Evolutionary conservation across 1,284 basidiomycete genomes (phyloP), one percentile per base, ranked within the genome.

Genomic region (Sporisorium iseilematis-ciliati): DNA sequence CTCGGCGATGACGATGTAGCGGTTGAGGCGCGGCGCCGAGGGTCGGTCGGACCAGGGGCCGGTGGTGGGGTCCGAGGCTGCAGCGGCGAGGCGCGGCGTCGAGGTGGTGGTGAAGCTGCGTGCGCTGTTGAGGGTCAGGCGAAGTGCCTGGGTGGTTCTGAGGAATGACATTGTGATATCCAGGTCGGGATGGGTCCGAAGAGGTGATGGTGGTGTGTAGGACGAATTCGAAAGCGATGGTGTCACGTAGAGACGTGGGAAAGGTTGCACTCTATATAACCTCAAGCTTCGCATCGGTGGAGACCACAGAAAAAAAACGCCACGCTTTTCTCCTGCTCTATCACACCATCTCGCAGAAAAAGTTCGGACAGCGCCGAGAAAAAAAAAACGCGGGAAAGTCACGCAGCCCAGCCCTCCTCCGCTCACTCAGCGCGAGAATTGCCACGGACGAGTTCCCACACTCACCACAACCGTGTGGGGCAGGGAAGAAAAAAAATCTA

Each of bases 1-100:
- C 53, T 79, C 74, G 16, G 78, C 78, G 18, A 80, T 46, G 31
- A 80, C 66, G 8, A 80, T 43, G 41, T 80, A 80, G 20, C 72
- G 66, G 65, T 79, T 77, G n/a, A 79, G 58, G 4, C 65, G 60
- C 0, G 56, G 48, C 0, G 64, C 25, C 0, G 57, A 29, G 20
- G 62, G 69, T 11, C 58, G 54, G 42, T 78, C 77, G 26, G 62
- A 41, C 77, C 77, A 78, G 0, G 77, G 77, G 21, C 73, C 72
- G 2, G 52, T 21, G 16, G 14, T 35, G 16, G 55, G 21, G 1
- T 35, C 60, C 21, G 42, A 6, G 20, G 23, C 12, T 4, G 40
- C 6, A 20, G 61, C 59, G 1, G 57, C 49, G 4, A 62, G 20
- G 7, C 62, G 43, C 1, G 52, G 16, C 5, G 49, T n/a, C 11